Base-by-base conservation (phyloP, 2,329 filamentous ascomycete species). In the Arthrobotrys entomopaga region DNA sequence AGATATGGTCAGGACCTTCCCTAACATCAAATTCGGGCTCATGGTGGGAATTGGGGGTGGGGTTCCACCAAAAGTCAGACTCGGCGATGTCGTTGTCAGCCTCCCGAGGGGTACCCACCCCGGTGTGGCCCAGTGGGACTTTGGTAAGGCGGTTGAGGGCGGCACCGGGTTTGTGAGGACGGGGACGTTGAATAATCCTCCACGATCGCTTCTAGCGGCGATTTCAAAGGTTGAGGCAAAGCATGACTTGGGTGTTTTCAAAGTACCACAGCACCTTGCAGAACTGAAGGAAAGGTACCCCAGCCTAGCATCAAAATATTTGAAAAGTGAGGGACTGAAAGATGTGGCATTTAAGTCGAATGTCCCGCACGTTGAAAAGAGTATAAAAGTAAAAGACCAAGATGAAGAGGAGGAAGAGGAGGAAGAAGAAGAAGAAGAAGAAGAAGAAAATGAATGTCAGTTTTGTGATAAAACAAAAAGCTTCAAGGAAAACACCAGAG, bases 1-100 rank as follows among this genome's bases (percentile, higher is more conserved):
- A 43, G 24, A 34, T 40, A 66, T 66, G 64, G 24, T 43, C 7
- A 49, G 16, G 5, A 50, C 56, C 3, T 65, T 65, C 40, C 46
- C 64, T 1, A 34, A 42, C 20, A 59, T 59, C 7, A 57, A 53
- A 29, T 59, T 66, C 29, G 54, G 54, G 15, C 46, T 65, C 16
- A n/a, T 66, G 38, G 64, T 66, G 7, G 64, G 64, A 11, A 43
- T 59, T 8, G 64, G 64, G 3, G 46, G 64, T 5, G 64, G 64
- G 1, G 34, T 53, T 6, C 64, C 53, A 11, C 15, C 3, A 1
- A 65, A 77, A 38, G 60, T 79, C 29, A 65, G 50, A 7, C 49
- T 69, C 19, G 65, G 65, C 1, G 65, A 69, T 42, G 56, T 61
- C 22, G 65, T 69, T 5, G 22, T 69, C 19, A 49, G 65, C 6